Base-by-base conservation (phyloP, 139 green algal genomes). In the Chlorella vulgaris region DNA sequence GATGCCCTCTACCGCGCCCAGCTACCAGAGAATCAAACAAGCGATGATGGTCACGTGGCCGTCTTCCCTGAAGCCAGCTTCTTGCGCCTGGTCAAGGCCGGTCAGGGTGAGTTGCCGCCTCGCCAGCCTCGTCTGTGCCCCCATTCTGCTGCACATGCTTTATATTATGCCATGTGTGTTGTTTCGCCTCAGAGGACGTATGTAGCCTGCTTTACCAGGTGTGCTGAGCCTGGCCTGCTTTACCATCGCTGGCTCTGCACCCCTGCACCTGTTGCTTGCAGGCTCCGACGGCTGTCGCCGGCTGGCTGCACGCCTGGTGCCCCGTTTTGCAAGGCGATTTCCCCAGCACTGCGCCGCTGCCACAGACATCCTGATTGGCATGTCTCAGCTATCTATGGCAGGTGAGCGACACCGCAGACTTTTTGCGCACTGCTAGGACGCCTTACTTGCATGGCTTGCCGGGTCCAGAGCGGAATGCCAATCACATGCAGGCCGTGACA, bases 271-370 rank as follows among this genome's bases (percentile, higher is more conserved):
- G 33, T 19, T 68, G 10, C 7, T 31, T 61, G 75, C 81, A 82
- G 81, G 81, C 62, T 81, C 75, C 0, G 53, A 29, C 4, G 42
- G 85, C 38, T 50, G 42, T 38, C 74, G 77, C 8, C 82, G 89
- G 0, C 83, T 92, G 10, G 88, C 86, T 2, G 86, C 88, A 2
- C 83, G 87, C 36, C 77, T 93, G 51, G 42, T 93, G 6, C 88
- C 89, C 0, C 76, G 84, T 26, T 93, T 91, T 58, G 69, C 86
- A 1, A 43, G 55, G 0, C 78, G 58, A 63, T 92, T 87, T 63
- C 88, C 89, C 29, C 60, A 83, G 22, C 84, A 89, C 22, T 51
- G 38, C 65, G 19, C 47, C 33, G 26, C 66, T 28, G 66, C 77
- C 7, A 65, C 62, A 38, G 77, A 76, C 21, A 71, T 81, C 40